Conservation (phyloP, 2,329 filamentous ascomycete species). For the Clonostachys rosea region DNA sequence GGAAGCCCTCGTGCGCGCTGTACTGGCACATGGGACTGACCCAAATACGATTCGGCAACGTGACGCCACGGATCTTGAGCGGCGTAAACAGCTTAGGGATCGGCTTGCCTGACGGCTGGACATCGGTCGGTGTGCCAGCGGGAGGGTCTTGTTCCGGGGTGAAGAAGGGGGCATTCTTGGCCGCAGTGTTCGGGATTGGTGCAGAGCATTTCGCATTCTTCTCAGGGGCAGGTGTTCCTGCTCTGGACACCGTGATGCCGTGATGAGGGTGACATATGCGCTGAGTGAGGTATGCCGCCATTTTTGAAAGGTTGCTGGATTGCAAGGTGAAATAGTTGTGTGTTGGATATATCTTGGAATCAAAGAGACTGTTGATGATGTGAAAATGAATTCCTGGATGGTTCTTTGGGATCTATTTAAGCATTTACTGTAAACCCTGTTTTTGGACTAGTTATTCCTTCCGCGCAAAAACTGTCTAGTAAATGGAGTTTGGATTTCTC, state of each 20-base stretch:
- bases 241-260: slow-evolving; percentile 14
- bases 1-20: slow-evolving; percentile 47
- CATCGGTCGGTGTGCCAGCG: slow-evolving; percentile 32
- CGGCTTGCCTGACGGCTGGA: slow-evolving; percentile 39
- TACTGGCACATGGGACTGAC: slow-evolving; percentile 44
- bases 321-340: background rate
- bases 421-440: too few relatives aligned
- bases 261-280: slow-evolving; percentile 17
- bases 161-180: slow-evolving; percentile 35
- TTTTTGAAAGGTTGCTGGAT: slow-evolving; percentile 2
- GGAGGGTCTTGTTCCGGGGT: slow-evolving; percentile 40
- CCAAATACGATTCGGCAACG: slow-evolving; percentile 39
- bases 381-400: too few relatives aligned
- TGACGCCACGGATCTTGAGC: slow-evolving; percentile 36
- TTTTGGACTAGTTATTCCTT: too few relatives aligned
- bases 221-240: slow-evolving; percentile 11
- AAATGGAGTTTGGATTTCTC: too few relatives aligned
- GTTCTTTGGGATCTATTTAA: too few relatives aligned
- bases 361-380: too few relatives aligned
- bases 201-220: slow-evolving; percentile 11
- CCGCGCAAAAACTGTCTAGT: too few relatives aligned
- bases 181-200: slow-evolving; percentile 15
- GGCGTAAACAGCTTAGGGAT: slow-evolving; percentile 47
- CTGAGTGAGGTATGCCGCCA: slow-evolving; percentile 18
- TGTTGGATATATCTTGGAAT: too few relatives aligned